A percentile compares a stretch with the other conserved stretches of the same genome.
Evolutionary conservation across 345 rosid species (phyloP).

Genomic region (Adansonia digitata): DNA sequence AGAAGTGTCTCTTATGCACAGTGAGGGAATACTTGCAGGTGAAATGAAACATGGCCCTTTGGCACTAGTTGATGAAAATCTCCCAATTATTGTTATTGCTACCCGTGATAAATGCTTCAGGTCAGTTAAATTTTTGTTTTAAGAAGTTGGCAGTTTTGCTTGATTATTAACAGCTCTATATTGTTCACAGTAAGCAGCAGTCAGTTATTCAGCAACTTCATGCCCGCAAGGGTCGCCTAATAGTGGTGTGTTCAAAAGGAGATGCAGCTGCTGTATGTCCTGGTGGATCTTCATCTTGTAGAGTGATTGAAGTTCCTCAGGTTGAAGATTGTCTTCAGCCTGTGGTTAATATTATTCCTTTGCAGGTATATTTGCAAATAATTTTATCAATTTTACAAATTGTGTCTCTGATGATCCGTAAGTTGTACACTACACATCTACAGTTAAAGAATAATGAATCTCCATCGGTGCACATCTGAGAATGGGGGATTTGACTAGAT

Average conservation of each 20-base stretch:
- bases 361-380: conserved; percentile 57
- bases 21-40: conserved; percentile 96
- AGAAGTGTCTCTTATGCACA: conserved; percentile 97
- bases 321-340: conserved; percentile 97
- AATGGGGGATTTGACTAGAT: background rate
- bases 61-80: conserved; percentile 91
- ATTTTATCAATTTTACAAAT: background rate
- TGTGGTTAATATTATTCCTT: conserved; percentile 71
- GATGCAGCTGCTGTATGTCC: conserved; percentile 77
- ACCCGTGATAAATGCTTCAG: conserved; percentile 90
- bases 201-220: conserved; percentile 95
- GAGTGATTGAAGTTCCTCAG: conserved; percentile 80
- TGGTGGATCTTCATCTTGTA: conserved; percentile 45
- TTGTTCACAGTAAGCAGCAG: conserved; percentile 70
- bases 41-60: conserved; percentile 99
- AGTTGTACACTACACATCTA: background rate
- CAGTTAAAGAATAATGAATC: background rate
- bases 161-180: conserved; percentile 5
- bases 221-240: conserved; percentile 76
- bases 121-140: conserved; percentile 24
- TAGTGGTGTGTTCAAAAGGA: conserved; percentile 80
- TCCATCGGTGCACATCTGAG: background rate
- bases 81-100: conserved; percentile 76
- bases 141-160: background rate
- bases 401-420: background rate